These are phyloP conservation scores for Solanum ahanhuiri DNA, from an alignment of 257 asterid species.

Conservation along the genomic window DNA sequence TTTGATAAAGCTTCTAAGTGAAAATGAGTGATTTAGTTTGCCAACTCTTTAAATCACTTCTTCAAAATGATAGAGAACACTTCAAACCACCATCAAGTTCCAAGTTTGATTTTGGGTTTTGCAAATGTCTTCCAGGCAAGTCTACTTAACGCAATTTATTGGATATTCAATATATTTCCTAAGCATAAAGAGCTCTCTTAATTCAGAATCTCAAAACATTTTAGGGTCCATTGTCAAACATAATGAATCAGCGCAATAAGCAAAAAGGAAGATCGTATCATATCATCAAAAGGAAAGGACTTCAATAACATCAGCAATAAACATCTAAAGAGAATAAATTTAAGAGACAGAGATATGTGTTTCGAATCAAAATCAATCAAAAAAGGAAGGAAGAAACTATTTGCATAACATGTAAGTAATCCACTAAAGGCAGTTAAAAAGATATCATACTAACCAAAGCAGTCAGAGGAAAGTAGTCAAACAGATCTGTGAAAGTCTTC, in stretches of 20 bases:
- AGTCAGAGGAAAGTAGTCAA: slow-evolving; percentile 23
- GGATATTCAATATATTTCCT: neutral
- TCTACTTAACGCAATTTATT: neutral
- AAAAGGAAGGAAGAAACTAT: neutral
- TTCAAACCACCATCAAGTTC: neutral
- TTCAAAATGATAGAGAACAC: neutral
- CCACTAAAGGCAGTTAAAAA: neutral
- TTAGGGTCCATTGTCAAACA: neutral
- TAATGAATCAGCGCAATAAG: neutral
- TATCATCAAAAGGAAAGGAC: neutral
- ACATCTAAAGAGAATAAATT: neutral
- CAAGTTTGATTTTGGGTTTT: neutral
- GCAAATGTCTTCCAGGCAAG: neutral
- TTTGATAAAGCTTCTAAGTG: neutral
- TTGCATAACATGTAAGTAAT: neutral
- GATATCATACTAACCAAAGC: slow-evolving; percentile 13
- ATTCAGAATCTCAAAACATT: neutral
- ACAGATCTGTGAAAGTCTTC: slow-evolving; percentile 21
- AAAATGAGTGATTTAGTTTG: neutral
- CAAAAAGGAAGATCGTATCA: neutral
- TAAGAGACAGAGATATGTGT: neutral
- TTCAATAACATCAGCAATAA: neutral
- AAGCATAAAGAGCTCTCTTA: neutral
- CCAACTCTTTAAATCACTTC: neutral
- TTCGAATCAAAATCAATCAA: neutral